These are phyloP conservation scores for Brassica rapa DNA, from an alignment of 345 rosid species.

Conservation along the genomic window DNA sequence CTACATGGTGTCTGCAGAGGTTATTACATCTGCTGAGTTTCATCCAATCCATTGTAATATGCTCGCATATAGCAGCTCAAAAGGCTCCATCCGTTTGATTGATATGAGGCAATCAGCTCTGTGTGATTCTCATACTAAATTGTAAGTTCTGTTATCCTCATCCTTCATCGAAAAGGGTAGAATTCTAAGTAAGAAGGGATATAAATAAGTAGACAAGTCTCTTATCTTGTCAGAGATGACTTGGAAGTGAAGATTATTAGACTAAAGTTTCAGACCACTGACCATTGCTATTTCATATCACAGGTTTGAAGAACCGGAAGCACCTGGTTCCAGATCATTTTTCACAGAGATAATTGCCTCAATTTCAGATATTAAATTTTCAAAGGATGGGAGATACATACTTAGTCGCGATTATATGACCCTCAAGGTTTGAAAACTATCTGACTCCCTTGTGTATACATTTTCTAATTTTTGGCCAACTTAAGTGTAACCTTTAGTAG, in stretches of 20 bases:
- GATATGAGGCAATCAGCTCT: constrained; percentile 99
- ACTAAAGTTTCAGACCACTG: constrained; percentile 9
- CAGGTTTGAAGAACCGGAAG: constrained; percentile 97
- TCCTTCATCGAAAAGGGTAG: background rate
- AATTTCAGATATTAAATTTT: constrained; percentile 92
- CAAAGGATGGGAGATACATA: constrained; percentile 83
- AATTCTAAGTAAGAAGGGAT: background rate
- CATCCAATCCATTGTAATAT: constrained; percentile 93
- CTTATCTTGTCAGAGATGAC: background rate
- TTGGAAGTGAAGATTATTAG: background rate
- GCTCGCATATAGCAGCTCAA: constrained; percentile 98
- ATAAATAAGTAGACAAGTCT: background rate
- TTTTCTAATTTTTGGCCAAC: constrained; percentile 3
- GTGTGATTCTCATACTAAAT: constrained; percentile 93
- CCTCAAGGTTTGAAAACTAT: constrained; percentile 64
- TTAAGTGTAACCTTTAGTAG: background rate
- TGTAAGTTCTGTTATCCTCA: constrained; percentile 52
- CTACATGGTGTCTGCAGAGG: constrained; percentile 67
- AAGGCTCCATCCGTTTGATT: constrained; percentile 96
- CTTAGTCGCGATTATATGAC: constrained; percentile 99
- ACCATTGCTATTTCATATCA: constrained; percentile 23
- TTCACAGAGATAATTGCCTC: constrained; percentile 99
- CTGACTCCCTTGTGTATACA: constrained; percentile 21
- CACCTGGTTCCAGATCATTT: constrained; percentile 89
- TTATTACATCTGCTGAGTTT: constrained; percentile 98